A percentile compares a stretch with the other conserved stretches of the same genome.
These are phyloP conservation scores for Rhazya stricta DNA, from an alignment of 257 asterid species.

Conservation along the genomic window DNA sequence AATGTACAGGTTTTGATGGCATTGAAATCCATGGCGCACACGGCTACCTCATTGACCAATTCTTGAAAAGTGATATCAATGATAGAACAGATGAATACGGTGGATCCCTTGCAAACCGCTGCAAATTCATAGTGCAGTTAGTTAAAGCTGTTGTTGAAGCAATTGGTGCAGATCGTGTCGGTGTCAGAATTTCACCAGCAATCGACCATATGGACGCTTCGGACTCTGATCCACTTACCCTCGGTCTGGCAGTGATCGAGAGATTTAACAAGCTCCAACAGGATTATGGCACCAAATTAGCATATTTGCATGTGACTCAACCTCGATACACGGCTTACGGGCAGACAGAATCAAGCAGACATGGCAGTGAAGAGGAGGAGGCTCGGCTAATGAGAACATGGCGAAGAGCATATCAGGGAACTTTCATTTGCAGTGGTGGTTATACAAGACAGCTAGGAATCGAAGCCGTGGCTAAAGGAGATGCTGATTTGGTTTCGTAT, in stretches of 20 bases:
- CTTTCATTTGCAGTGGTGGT: slow-evolving; percentile 60
- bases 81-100: slow-evolving; percentile 76
- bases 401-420: slow-evolving; percentile 54
- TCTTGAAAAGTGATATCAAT: slow-evolving; percentile 83
- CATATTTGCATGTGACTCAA: slow-evolving; percentile 83
- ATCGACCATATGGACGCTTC: slow-evolving; percentile 87
- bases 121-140: slow-evolving; percentile 59
- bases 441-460: slow-evolving; percentile 45
- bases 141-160: slow-evolving; percentile 64
- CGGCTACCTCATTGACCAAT: slow-evolving; percentile 89
- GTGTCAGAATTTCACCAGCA: slow-evolving; percentile 86
- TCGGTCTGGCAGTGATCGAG: slow-evolving; percentile 70
- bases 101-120: slow-evolving; percentile 73
- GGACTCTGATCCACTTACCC: slow-evolving; percentile 71
- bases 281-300: slow-evolving; percentile 37
- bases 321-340: slow-evolving; percentile 81
- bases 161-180: slow-evolving; percentile 64
- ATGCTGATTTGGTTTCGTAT: slow-evolving; percentile 55
- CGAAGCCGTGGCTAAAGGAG: slow-evolving; percentile 29
- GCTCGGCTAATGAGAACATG: slow-evolving; percentile 45
- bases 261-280: slow-evolving; percentile 61
- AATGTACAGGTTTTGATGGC: slow-evolving; percentile 71
- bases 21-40: slow-evolving; percentile 93
- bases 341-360: slow-evolving; percentile 66
- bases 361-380: slow-evolving; percentile 74